Percentiles rank a stretch among this genome's conserved stretches.
Conservation (phyloP, 2,329 filamentous ascomycete species). For the Trichoderma lentiforme region DNA sequence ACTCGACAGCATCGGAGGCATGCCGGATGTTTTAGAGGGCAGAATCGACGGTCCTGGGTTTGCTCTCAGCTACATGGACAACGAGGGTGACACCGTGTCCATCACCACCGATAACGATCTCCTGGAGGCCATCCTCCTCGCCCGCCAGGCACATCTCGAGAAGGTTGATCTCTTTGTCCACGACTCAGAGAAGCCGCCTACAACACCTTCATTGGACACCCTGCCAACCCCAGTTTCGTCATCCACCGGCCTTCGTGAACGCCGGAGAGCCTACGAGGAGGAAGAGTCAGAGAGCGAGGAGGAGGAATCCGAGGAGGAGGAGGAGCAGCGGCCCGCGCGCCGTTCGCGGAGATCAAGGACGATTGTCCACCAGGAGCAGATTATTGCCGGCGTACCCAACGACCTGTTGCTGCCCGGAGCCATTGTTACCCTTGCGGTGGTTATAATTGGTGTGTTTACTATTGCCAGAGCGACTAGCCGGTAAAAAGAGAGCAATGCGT, state of each 20-base stretch:
- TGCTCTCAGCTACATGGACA: conserved; percentile 91
- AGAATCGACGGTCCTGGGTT: conserved; percentile 75
- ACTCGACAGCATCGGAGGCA: conserved; percentile 77
- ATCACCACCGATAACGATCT: conserved; percentile 96
- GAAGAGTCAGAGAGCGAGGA: conserved; percentile 58
- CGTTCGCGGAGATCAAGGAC: conserved; percentile 41
- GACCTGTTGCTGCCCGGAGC: conserved; percentile 90
- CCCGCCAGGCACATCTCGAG: conserved; percentile 72
- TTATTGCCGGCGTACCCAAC: conserved; percentile 90
- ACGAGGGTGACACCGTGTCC: conserved; percentile 93
- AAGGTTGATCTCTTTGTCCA: conserved; percentile 98
- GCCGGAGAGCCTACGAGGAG: conserved; percentile 45
- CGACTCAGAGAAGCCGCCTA: conserved; percentile 83
- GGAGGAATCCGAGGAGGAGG: conserved; percentile 52
- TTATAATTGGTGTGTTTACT: conserved; percentile 90
- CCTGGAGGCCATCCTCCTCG: conserved; percentile 81
- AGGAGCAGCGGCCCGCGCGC: conserved; percentile 46
- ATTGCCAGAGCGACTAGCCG: conserved; percentile 66
- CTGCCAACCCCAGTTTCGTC: conserved; percentile 48
- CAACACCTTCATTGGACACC: conserved; percentile 48
- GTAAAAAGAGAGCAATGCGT: conserved; percentile 31
- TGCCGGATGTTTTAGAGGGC: conserved; percentile 73
- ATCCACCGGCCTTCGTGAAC: conserved; percentile 46
- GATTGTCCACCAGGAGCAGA: conserved; percentile 61
- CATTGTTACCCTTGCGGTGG: conserved; percentile 90